A percentile compares a stretch with the other conserved stretches of the same genome.
Conservation (phyloP, 331 rosid genomes). For the Rhamnella rubrinervis region DNA sequence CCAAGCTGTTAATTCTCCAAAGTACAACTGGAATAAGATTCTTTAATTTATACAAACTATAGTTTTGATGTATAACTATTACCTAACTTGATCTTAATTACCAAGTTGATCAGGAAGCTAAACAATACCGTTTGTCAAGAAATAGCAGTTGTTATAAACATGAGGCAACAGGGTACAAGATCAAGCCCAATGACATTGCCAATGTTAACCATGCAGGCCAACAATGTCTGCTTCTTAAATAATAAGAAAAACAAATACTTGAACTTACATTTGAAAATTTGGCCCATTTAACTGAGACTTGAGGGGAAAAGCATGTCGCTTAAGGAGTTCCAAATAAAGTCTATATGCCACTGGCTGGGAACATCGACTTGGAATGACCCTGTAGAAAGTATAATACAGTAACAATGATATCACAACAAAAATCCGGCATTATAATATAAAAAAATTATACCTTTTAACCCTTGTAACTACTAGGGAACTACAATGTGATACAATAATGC, state of each 20-base stretch:
- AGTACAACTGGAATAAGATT: no score
- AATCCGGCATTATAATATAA: neutral
- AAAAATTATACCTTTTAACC: neutral
- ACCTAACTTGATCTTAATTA: no score
- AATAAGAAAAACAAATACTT: neutral
- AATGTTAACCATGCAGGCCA: neutral
- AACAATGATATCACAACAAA: neutral
- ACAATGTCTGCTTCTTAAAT: neutral
- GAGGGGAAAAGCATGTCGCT: constrained; percentile 68
- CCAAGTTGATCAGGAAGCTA: no score
- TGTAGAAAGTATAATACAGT: constrained; percentile 31
- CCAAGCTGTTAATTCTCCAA: no score
- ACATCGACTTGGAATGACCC: constrained; percentile 83
- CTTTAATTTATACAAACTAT: no score
- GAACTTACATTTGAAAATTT: constrained; percentile 59
- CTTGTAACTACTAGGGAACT: neutral
- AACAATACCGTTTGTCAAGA: no score
- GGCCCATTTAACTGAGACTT: constrained; percentile 67
- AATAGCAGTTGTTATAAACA: no score
- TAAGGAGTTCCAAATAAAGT: constrained; percentile 79
- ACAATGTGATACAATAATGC: neutral
- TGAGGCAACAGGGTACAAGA: no score
- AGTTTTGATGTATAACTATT: no score
- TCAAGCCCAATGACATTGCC: no score
- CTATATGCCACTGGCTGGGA: constrained; percentile 83